phyloP scores from a whole-genome alignment of 257 asterid genomes.

The Penstemon newberryi region DNA sequence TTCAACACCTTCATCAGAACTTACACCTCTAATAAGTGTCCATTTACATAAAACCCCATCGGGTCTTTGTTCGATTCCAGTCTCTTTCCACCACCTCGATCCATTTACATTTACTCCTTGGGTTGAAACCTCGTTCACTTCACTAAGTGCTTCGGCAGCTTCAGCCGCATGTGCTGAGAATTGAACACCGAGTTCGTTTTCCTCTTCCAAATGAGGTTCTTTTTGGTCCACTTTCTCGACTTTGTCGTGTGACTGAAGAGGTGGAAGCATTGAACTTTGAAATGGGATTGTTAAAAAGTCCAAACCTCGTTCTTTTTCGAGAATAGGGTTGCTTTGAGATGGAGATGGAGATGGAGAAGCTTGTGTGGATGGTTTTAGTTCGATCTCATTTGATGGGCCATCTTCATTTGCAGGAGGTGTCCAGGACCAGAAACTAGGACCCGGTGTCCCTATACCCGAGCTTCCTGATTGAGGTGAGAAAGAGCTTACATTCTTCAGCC shows the following conservation, averaged over 20 bases:
- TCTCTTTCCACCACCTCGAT: constrained; percentile 96
- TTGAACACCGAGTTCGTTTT: constrained; percentile 56
- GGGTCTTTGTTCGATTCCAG: constrained; percentile 69
- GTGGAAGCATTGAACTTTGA: constrained; percentile 70
- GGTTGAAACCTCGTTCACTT: constrained; percentile 33
- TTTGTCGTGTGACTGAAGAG: constrained; percentile 66
- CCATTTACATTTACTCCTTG: constrained; percentile 68
- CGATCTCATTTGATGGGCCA: constrained; percentile 26
- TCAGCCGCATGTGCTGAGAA: constrained; percentile 78
- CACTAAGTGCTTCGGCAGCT: constrained; percentile 69
- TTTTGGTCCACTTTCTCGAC: constrained; percentile 45
- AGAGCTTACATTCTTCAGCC: constrained; percentile 35
- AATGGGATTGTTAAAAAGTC: constrained; percentile 69
- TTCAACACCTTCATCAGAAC: constrained; percentile 70
- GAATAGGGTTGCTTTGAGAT: constrained; percentile 45
- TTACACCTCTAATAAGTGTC: constrained; percentile 77
- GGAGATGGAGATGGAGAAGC: constrained; percentile 48
- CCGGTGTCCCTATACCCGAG: constrained; percentile 58
- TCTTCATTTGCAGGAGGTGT: constrained; percentile 59
- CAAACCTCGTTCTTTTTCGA: constrained; percentile 59
- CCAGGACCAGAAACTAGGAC: constrained; percentile 97
- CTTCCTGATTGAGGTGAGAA: constrained; percentile 38
- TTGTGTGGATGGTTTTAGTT: constrained; percentile 40
- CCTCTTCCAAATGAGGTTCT: constrained; percentile 59
- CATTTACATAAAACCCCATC: constrained; percentile 91